Base-by-base conservation (phyloP, 805 yeast species). In the Yamadazyma olivae region DNA sequence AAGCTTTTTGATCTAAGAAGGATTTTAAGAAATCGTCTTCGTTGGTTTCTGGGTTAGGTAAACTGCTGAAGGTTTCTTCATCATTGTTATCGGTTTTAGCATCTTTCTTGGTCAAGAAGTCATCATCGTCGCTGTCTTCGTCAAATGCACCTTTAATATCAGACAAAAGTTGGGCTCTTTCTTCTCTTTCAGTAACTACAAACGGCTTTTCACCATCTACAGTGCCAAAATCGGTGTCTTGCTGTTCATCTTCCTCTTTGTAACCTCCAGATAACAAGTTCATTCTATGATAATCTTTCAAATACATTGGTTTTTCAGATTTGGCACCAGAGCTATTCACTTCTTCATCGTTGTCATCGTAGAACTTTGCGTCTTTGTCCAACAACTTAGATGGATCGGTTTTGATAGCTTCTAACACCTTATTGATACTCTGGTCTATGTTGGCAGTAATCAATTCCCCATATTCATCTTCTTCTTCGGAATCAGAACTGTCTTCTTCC, bases 241-340 rank as follows among this genome's bases (percentile, higher is more conserved):
- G 77, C n/a, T n/a, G n/a, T 22, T 69, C 71, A 14, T 75, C 78
- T 2, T 71, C 79, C 18, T 69, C 70, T 26, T 67, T 70, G 16
- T 74, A 75, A 27, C 70, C 73, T 8, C 90, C 91, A 3, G 80
- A 69, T n/a, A 93, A 64, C 23, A 90, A 59, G 46, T 79, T 83
- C 79, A 78, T 77, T 57, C 98, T 74, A 55, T 93, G 97, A 53
- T 90, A 93, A 57, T 93, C 99, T 49, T 90, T 89, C 59, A 93
- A 74, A 56, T 82, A 87, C 38, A 93, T 69, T 7, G 98, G 96
- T 41, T 68, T 65, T 29, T 67, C 70, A 22, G 50, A 51, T n/a
- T 46, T 61, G n/a, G n/a, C n/a, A n/a, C n/a, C n/a, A 25, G 42
- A 14, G 15, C 38, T 39, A 4, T 37, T 34, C 12, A 36, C 33